These are phyloP conservation scores for Nyctanthes arbortristis DNA, from an alignment of 257 asterid genomes.

Conservation along the genomic window DNA sequence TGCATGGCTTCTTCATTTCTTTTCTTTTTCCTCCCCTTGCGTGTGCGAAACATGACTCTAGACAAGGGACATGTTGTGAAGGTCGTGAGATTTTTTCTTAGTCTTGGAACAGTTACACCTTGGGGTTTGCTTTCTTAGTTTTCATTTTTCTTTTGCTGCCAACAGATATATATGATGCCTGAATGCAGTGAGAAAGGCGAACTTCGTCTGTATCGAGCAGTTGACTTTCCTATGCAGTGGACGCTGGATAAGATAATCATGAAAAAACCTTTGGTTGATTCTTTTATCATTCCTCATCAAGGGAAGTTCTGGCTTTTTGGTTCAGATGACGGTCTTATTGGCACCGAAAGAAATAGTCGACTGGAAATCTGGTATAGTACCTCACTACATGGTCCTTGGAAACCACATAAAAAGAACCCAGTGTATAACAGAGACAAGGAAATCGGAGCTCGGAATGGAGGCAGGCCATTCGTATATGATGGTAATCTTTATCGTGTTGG, in stretches of 20 bases:
- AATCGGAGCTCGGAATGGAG: conserved; percentile 92
- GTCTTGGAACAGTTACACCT: background rate
- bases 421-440: conserved; percentile 71
- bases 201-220: conserved; percentile 89
- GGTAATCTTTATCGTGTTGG: conserved; percentile 80
- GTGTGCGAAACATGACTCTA: background rate
- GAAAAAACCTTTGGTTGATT: conserved; percentile 76
- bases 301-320: conserved; percentile 93
- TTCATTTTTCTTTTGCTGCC: background rate
- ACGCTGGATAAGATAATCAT: conserved; percentile 58
- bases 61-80: background rate
- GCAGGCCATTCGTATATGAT: conserved; percentile 70
- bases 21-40: no score
- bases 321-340: conserved; percentile 79
- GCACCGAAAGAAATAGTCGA: conserved; percentile 73
- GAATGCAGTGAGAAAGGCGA: conserved; percentile 89
- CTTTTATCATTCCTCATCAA: conserved; percentile 62
- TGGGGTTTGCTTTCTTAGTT: background rate
- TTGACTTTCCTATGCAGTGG: conserved; percentile 83
- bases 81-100: background rate
- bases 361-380: conserved; percentile 87
- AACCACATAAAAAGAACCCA: conserved; percentile 79
- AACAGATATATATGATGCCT: conserved; percentile 94
- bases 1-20: no score
- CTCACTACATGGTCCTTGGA: conserved; percentile 92